These are phyloP conservation scores for Porcisia hertigi DNA, from an alignment of 208 protist species.

Conservation along the genomic window DNA sequence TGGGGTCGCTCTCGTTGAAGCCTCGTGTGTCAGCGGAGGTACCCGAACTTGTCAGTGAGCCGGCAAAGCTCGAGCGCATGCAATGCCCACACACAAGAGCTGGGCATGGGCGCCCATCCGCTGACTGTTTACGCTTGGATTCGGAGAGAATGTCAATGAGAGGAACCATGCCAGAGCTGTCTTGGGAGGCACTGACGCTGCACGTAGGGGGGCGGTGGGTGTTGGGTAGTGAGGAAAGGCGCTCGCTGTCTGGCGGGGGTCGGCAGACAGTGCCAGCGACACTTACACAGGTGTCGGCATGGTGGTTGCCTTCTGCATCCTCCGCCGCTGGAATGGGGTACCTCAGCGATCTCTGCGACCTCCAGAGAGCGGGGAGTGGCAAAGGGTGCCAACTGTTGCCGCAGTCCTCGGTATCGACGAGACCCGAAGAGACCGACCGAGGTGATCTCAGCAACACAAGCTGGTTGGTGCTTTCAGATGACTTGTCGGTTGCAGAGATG, in stretches of 20 bases:
- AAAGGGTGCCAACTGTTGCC: not conserved
- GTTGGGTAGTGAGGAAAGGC: not conserved
- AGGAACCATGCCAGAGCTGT: not conserved
- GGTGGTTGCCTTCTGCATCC: not conserved
- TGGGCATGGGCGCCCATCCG: not conserved
- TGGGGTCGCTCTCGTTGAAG: constrained; percentile 1
- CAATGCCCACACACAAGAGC: not conserved
- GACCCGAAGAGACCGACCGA: not conserved
- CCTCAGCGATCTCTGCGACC: not conserved
- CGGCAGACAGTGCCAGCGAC: not conserved
- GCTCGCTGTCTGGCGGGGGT: not conserved
- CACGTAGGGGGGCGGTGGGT: not conserved
- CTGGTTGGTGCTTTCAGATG: not conserved
- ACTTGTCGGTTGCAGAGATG: not conserved
- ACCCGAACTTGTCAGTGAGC: not conserved
- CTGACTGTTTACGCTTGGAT: not conserved
- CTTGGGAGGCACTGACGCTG: constrained; percentile 4
- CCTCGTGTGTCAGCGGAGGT: not conserved
- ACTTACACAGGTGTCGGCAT: not conserved
- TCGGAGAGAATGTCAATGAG: not conserved
- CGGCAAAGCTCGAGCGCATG: not conserved
- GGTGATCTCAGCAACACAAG: not conserved
- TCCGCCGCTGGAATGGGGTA: not conserved
- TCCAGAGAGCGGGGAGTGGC: no score
- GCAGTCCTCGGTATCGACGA: not conserved